Conservation (phyloP, 768 basidiomycete genomes). For the Coprinopsis marcescibilis region DNA sequence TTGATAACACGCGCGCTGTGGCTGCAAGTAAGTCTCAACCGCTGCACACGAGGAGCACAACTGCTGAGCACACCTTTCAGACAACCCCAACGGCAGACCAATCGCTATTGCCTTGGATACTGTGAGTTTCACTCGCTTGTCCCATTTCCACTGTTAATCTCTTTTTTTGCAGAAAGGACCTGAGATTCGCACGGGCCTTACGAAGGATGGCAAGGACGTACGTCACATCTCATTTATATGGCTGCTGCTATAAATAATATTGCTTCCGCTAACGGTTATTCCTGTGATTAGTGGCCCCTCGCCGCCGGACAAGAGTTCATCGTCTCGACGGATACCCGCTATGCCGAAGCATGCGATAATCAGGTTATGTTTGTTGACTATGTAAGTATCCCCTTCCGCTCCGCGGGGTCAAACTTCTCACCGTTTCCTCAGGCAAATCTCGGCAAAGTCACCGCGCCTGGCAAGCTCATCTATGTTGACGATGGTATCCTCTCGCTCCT, state of each 20-base stretch:
- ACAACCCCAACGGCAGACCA: slow-evolving; percentile 75
- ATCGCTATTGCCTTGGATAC: slow-evolving; percentile 98
- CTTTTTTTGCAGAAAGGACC: slow-evolving; percentile 79
- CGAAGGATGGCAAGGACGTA: slow-evolving; percentile 82
- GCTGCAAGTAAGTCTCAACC: slow-evolving; percentile 53
- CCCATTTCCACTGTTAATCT: background rate
- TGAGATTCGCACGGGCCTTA: slow-evolving; percentile 96
- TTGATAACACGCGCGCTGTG: slow-evolving; percentile 93
- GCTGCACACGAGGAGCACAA: slow-evolving; percentile 9
- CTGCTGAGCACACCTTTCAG: slow-evolving; percentile 26
- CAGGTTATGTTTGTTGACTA: slow-evolving; percentile 93
- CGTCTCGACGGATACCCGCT: slow-evolving; percentile 78
- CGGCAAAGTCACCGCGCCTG: slow-evolving; percentile 93
- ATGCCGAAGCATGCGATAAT: slow-evolving; percentile 73
- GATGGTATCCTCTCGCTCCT: slow-evolving; percentile 96
- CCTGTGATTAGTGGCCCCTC: slow-evolving; percentile 60
- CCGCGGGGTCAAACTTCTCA: too few relatives aligned
- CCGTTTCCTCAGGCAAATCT: slow-evolving; percentile 62
- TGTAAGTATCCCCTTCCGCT: slow-evolving; percentile 39
- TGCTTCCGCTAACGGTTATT: slow-evolving; percentile 14
- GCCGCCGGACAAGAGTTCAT: slow-evolving; percentile 90
- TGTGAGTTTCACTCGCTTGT: slow-evolving; percentile 38
- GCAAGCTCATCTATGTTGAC: slow-evolving; percentile 96
- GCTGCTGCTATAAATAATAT: background rate
- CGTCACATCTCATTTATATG: slow-evolving; percentile 25